These are phyloP conservation scores for Abrus pulchellus DNA, from an alignment of 306 rosid genomes.

Conservation along the genomic window DNA sequence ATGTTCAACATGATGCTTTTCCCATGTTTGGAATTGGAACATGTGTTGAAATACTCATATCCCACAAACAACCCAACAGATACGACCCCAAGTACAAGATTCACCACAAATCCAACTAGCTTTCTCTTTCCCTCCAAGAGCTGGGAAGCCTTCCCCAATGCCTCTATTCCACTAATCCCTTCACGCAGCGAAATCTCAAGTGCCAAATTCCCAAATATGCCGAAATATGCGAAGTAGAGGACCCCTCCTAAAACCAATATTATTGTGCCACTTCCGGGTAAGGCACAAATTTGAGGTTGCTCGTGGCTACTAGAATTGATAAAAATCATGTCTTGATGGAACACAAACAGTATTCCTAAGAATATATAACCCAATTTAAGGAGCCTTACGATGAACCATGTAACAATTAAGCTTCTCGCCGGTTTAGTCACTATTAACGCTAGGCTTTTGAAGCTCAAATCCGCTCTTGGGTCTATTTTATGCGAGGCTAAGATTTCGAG, in stretches of 20 bases:
- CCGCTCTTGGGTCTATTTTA: background rate
- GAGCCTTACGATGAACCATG: background rate
- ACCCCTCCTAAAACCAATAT: background rate
- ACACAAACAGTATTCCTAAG: background rate
- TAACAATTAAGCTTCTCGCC: background rate
- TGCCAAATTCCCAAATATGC: slow-evolving; percentile 6
- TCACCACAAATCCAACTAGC: background rate
- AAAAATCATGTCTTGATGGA: background rate
- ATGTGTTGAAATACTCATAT: background rate
- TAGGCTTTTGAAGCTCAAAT: background rate
- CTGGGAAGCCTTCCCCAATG: background rate
- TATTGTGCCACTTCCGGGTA: background rate
- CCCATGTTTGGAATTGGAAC: background rate
- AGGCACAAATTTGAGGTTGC: background rate
- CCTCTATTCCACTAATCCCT: background rate
- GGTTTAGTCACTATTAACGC: background rate
- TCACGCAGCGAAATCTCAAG: background rate
- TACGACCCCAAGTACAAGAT: background rate
- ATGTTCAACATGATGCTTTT: background rate
- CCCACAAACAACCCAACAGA: background rate
- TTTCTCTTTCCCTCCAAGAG: background rate
- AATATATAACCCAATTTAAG: background rate
- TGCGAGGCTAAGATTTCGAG: background rate
- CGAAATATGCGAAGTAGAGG: background rate
- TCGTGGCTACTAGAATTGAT: background rate